Evolutionary conservation across 2,329 filamentous ascomycete genomes (phyloP).

Genomic region (Podosphaera fusca): DNA sequence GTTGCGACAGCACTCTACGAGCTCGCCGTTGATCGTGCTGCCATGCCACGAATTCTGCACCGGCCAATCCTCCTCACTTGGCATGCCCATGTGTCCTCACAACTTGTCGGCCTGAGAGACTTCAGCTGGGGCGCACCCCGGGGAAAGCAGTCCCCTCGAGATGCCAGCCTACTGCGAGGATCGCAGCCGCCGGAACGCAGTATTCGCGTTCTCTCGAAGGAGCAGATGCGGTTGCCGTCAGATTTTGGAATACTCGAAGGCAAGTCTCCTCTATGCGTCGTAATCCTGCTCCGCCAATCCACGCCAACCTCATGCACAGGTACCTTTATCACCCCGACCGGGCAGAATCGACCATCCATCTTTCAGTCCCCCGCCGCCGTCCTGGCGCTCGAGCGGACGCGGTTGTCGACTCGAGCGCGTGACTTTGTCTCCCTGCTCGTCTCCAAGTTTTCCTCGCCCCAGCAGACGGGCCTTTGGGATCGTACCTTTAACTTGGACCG

Average conservation of each 20-base stretch:
- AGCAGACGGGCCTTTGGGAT: constrained; percentile 5
- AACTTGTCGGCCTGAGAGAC: constrained; percentile 4
- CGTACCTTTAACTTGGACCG: constrained; percentile 21
- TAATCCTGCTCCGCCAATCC: constrained; percentile 5
- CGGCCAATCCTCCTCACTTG: constrained; percentile 6
- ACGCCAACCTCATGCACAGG: constrained; percentile 7
- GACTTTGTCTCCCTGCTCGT: constrained; percentile 9
- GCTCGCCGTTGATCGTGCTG: not conserved
- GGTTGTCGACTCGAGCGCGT: constrained; percentile 8
- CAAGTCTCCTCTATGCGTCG: constrained; percentile 4
- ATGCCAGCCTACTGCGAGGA: not conserved
- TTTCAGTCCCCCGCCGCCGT: constrained; percentile 9
- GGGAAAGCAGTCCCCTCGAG: not conserved
- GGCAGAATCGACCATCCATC: constrained; percentile 13
- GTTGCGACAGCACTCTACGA: not conserved
- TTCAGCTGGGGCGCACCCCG: constrained; percentile 6
- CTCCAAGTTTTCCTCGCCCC: constrained; percentile 12
- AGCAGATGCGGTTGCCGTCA: constrained; percentile 5
- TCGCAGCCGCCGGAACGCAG: constrained; percentile 5
- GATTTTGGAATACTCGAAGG: constrained; percentile 12
- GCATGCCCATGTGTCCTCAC: constrained; percentile 1
- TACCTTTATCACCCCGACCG: constrained; percentile 17
- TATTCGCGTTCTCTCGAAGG: constrained; percentile 4
- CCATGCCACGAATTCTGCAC: constrained; percentile 5
- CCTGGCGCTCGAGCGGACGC: constrained; percentile 12